Base-by-base conservation (phyloP, 306 rosid genomes). In the Pueraria montana region DNA sequence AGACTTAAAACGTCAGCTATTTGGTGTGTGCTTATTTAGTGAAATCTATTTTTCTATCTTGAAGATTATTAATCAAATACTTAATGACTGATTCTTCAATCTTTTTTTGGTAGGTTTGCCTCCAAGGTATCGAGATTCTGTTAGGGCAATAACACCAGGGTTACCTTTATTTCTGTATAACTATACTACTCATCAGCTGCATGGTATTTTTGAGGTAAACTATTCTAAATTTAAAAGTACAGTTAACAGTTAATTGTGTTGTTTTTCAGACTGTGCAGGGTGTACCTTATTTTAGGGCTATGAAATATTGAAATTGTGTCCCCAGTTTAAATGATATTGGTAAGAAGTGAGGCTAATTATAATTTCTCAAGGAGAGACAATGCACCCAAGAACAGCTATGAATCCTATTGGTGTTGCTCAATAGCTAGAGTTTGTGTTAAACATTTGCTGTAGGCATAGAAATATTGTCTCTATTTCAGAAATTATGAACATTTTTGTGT, bases 41-140 rank as follows among this genome's bases (percentile, higher is more conserved):
- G 30, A 27, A 3, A 65, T 50, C 16, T 71, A 30, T 21, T 8
- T 49, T 70, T 32, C 68, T 21, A 13, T 73, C 65, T 27, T 74
- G 63, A 77, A 72, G 20, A 56, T 55, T 48, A 20, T 58, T 11
- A 53, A 36, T 52, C 77, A 34, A 71, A 50, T 74, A 20, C 64
- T 49, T 85, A 43, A 26, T 63, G 36, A 12, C 74, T 87, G 69
- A 77, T 76, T 72, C 52, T 82, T 36, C 34, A 40, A 80, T 52
- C 23, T 13, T 8, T 58, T 58, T 65, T 67, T 84, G 79, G 64
- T 53, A 96, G 99, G 99, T 87, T 89, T 96, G 81, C 99, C 99
- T 82, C 98, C 98, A 64, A 92, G 99, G 74, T 94, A 96, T 80
- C 91, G 98, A 71, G 98, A 96, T 86, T 96, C 98, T 43, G 98